Percentiles rank a stretch among this genome's conserved stretches.
These are phyloP conservation scores for Ophiostoma himal-ulmi DNA, from an alignment of 2,329 filamentous ascomycete genomes.

Conservation along the genomic window DNA sequence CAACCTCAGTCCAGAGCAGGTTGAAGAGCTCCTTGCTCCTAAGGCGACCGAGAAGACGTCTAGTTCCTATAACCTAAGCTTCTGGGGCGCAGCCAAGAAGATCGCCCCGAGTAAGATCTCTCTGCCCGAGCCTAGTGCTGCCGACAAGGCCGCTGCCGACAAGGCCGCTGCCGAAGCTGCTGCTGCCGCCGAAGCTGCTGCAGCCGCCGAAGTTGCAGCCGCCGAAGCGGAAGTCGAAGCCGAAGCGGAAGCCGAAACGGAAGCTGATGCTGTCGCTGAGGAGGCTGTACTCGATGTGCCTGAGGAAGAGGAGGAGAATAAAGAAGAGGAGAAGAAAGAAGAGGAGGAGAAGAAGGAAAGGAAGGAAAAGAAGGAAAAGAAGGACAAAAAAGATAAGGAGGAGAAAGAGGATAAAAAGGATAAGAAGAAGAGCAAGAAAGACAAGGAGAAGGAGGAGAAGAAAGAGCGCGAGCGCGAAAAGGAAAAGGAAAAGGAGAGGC, in stretches of 20 bases:
- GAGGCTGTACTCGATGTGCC: background rate
- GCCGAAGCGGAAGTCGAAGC: background rate
- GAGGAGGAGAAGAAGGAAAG: constrained; percentile 6
- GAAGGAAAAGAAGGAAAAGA: background rate
- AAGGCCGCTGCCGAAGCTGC: background rate
- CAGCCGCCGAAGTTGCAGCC: constrained; percentile 20
- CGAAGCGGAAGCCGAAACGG: background rate
- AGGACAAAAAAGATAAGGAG: background rate
- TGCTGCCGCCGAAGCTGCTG: background rate
- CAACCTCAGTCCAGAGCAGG: constrained; percentile 39
- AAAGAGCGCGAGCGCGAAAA: constrained; percentile 11
- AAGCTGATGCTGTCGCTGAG: constrained; percentile 26
- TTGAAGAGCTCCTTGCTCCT: constrained; percentile 39
- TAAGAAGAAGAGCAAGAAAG: background rate
- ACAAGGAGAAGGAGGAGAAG: background rate
- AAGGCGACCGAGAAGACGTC: constrained; percentile 41
- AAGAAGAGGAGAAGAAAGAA: constrained; percentile 17
- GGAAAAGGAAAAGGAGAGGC: constrained; percentile 4
- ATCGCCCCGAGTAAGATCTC: constrained; percentile 36
- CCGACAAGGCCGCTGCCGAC: constrained; percentile 14
- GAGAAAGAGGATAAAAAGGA: background rate
- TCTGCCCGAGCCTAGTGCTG: constrained; percentile 26
- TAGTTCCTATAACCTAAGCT: constrained; percentile 34
- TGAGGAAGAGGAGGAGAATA: constrained; percentile 19
- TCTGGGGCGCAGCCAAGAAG: constrained; percentile 52